These are phyloP conservation scores for Trichoderma breve DNA, from an alignment of 2,329 filamentous ascomycete species.

Conservation along the genomic window DNA sequence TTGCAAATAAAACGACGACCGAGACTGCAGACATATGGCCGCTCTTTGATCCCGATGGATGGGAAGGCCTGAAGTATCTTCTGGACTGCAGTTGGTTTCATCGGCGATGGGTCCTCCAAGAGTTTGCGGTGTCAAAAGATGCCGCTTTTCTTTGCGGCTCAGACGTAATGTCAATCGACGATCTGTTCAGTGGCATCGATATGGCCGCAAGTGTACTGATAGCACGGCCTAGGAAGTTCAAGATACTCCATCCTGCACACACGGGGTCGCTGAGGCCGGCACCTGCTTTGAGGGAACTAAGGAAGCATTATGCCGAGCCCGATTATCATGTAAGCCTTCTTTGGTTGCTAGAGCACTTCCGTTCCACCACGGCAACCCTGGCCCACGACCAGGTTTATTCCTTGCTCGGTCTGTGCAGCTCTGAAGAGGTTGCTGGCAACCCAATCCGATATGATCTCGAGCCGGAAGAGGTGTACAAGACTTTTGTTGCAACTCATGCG, in stretches of 20 bases:
- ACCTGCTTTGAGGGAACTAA: neutral
- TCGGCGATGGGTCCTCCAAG: neutral
- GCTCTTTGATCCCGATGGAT: neutral
- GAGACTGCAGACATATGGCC: neutral
- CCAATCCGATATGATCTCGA: neutral
- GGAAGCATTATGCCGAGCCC: neutral
- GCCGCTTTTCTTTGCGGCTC: neutral
- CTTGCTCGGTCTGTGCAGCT: neutral
- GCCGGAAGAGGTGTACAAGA: neutral
- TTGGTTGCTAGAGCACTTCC: neutral
- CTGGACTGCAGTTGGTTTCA: neutral
- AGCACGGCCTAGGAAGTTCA: neutral
- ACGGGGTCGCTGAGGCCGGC: neutral
- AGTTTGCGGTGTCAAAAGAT: neutral
- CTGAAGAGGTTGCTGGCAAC: neutral
- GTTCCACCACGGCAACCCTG: neutral
- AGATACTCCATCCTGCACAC: neutral
- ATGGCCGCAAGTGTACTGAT: neutral
- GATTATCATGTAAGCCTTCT: neutral
- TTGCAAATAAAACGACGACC: neutral
- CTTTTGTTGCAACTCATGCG: neutral
- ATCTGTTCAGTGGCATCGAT: neutral
- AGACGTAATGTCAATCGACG: neutral
- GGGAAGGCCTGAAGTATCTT: neutral
- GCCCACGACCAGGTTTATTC: neutral